Base-by-base conservation (phyloP, 768 basidiomycete species). In the Chalciporus chontae region DNA sequence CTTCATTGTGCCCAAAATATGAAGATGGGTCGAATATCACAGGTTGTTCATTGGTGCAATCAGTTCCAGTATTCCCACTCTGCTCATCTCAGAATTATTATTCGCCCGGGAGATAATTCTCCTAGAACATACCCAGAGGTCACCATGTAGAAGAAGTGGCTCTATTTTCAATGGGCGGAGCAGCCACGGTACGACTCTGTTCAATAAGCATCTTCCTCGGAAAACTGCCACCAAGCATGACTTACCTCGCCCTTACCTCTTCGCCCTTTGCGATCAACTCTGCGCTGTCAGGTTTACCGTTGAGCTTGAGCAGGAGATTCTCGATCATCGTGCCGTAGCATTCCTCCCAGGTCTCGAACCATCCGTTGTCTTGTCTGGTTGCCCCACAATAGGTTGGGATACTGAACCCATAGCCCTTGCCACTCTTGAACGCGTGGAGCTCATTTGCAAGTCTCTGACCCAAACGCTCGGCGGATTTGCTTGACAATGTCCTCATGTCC, bases 1-100 rank as follows among this genome's bases (percentile, higher is more conserved):
- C 83, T 69, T 91, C 89, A 52, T 84, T 84, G 58, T 90, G 89
- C 2, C 89, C 89, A 56, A 78, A 90, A 60, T 81, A 87, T 4
- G 85, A 86, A 3, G 87, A 81, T 3, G 88, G 87, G 58, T 91
- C 88, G 55, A 81, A 90, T 37, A 90, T 83, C 1, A 88, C 69
- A 0, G 89, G 85, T 46, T 80, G 65, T 5, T 77, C 78, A 6
- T 73, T 80, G 19, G 50, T 46, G 32, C 59, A 62, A 52, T 87
- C 83, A 19, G 77, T 71, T 8, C 89, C 87, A 3, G 75, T 80
- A 62, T 90, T 90, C 7, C 88, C 87, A 50, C 83, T 86, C 88
- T 89, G 18, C 21, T 26, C 26, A 36, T 27, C 36, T 47, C 48
- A 41, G 37, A 39, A 45, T 48, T 45, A 43, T 50, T 31, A 49